Conservation (phyloP, 345 rosid genomes). For the Aquilaria sinensis region DNA sequence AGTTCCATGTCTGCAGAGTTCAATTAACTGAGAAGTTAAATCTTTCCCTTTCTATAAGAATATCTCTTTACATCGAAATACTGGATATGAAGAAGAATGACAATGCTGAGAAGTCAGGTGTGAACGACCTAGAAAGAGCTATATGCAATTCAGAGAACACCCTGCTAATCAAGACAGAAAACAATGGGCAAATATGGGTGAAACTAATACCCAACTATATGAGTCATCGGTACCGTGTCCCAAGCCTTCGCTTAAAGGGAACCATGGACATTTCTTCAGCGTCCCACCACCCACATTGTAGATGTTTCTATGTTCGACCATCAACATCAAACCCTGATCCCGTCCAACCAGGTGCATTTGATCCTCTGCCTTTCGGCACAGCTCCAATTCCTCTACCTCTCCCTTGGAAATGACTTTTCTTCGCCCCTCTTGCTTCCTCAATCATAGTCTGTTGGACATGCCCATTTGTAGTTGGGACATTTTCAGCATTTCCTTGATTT, state of each 20-base stretch:
- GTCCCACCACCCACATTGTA: conserved; percentile 63
- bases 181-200: conserved; percentile 6
- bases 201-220: conserved; percentile 5
- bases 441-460: conserved; percentile 37
- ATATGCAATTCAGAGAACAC: conserved; percentile 16
- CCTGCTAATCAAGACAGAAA: conserved; percentile 1
- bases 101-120: neutral
- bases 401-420: conserved; percentile 56
- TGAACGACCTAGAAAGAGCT: conserved; percentile 7
- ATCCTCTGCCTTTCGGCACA: conserved; percentile 53
- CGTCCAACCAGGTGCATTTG: conserved; percentile 59
- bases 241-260: conserved; percentile 9
- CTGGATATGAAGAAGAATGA: neutral
- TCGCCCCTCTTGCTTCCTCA: conserved; percentile 53
- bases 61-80: neutral
- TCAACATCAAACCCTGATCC: conserved; percentile 46
- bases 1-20: too few relatives aligned
- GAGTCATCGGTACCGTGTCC: neutral
- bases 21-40: too few relatives aligned
- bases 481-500: conserved; percentile 26
- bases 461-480: conserved; percentile 19
- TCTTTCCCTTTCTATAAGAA: too few relatives aligned
- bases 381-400: conserved; percentile 59
- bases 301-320: conserved; percentile 27
- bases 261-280: conserved; percentile 18